Conservation (phyloP, 768 basidiomycete species). For the Boletus sp. region DNA sequence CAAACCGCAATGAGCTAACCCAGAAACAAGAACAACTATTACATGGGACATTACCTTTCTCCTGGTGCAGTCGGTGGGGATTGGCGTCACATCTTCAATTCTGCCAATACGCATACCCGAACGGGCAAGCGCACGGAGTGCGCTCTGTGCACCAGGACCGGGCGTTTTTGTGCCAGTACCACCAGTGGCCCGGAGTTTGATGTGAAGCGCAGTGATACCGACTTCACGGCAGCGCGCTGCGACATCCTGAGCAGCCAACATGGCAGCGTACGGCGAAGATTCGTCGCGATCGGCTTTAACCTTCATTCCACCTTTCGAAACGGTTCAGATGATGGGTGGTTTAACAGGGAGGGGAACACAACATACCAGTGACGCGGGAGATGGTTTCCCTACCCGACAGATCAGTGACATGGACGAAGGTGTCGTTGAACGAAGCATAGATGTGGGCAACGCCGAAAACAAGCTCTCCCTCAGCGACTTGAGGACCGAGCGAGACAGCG, state of each 20-base stretch:
- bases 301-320: slow-evolving; percentile 87
- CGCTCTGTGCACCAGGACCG: slow-evolving; percentile 97
- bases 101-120: slow-evolving; percentile 97
- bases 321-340: neutral
- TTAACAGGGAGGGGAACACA: neutral
- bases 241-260: slow-evolving; percentile 98
- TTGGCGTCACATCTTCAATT: slow-evolving; percentile 97
- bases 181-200: slow-evolving; percentile 98
- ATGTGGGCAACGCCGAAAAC: slow-evolving; percentile 99
- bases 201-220: slow-evolving; percentile 96
- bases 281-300: slow-evolving; percentile 99
- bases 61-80: slow-evolving; percentile 95
- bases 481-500: slow-evolving; percentile 89
- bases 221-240: slow-evolving; percentile 96
- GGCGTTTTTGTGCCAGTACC: slow-evolving; percentile 99
- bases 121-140: slow-evolving; percentile 96
- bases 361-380: slow-evolving; percentile 91
- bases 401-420: slow-evolving; percentile 99
- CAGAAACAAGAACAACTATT: neutral
- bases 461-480: slow-evolving; percentile 93
- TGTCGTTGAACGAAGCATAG: slow-evolving; percentile 99
- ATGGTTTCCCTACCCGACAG: slow-evolving; percentile 98
- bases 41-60: slow-evolving; percentile 67
- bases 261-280: slow-evolving; percentile 95
- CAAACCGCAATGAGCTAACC: slow-evolving; percentile 1